Conservation (phyloP, 2,329 filamentous ascomycete genomes). For the Mariannaea sp. region DNA sequence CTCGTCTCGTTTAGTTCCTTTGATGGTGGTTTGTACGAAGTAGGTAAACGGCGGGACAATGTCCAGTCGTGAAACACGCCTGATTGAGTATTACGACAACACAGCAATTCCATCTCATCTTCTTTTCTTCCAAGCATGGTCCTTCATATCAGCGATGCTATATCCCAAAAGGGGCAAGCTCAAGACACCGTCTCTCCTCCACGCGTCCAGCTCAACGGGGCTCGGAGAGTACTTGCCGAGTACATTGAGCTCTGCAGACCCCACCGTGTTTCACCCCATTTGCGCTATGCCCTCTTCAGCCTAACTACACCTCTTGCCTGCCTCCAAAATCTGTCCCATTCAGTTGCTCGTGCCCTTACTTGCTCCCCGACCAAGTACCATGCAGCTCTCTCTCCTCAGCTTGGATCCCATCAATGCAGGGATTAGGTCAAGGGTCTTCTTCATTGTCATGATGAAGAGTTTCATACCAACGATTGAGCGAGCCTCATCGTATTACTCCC, state of each 20-base stretch:
- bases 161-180: slow-evolving; percentile 20
- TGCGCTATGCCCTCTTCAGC: slow-evolving; percentile 26
- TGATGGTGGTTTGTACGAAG: too few species aligned
- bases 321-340: slow-evolving; percentile 6
- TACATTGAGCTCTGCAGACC: slow-evolving; percentile 16
- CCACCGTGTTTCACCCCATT: slow-evolving; percentile 34
- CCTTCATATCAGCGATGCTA: slow-evolving; percentile 12
- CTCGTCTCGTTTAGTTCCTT: neutral
- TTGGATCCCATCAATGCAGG: too few species aligned
- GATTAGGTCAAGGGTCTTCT: too few species aligned
- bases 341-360: neutral
- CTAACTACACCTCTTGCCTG: slow-evolving; percentile 1
- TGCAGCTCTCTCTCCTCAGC: too few species aligned
- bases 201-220: slow-evolving; percentile 14
- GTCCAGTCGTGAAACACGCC: too few species aligned
- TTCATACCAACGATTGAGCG: too few species aligned
- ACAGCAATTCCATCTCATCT: neutral
- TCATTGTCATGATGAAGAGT: too few species aligned
- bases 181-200: slow-evolving; percentile 19
- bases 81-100: neutral
- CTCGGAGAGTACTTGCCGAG: slow-evolving; percentile 7
- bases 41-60: too few species aligned
- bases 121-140: slow-evolving; percentile 2
- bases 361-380: too few species aligned
- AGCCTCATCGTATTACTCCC: too few species aligned